Evolutionary conservation across 2,329 filamentous ascomycete species (phyloP).

Genomic region (Calonectria henricotiae): DNA sequence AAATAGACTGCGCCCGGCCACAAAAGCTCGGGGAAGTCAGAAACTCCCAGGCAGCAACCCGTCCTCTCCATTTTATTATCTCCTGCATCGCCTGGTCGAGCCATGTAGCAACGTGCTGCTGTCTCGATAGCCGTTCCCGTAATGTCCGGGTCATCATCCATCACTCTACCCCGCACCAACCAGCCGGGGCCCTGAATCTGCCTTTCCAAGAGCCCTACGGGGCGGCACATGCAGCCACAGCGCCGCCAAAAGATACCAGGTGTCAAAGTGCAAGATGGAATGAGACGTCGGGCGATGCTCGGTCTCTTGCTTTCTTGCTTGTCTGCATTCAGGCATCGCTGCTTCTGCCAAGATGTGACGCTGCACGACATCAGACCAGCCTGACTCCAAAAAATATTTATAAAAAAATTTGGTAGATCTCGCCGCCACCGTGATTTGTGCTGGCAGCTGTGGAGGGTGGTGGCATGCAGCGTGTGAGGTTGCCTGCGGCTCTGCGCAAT

Average conservation of each 20-base stretch:
- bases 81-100: constrained; percentile 1
- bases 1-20: constrained; percentile 9
- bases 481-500: constrained; percentile 11
- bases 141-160: background rate
- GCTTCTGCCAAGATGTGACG: background rate
- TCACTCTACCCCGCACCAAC: background rate
- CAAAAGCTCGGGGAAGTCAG: background rate
- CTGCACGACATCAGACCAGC: constrained; percentile 26
- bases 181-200: background rate
- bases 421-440: constrained; percentile 9
- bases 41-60: constrained; percentile 2
- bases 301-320: no score
- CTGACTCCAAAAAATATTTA: constrained; percentile 6
- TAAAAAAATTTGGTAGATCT: constrained; percentile 22
- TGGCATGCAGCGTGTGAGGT: background rate
- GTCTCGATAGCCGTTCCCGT: no score
- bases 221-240: background rate
- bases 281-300: background rate
- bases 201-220: constrained; percentile 19
- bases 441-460: background rate
- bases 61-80: background rate
- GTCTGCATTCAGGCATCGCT: constrained; percentile 16
- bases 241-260: background rate
- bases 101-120: no score
- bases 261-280: background rate